Conservation (phyloP, 208 protist species). For the Vickermania spadyakhi region DNA sequence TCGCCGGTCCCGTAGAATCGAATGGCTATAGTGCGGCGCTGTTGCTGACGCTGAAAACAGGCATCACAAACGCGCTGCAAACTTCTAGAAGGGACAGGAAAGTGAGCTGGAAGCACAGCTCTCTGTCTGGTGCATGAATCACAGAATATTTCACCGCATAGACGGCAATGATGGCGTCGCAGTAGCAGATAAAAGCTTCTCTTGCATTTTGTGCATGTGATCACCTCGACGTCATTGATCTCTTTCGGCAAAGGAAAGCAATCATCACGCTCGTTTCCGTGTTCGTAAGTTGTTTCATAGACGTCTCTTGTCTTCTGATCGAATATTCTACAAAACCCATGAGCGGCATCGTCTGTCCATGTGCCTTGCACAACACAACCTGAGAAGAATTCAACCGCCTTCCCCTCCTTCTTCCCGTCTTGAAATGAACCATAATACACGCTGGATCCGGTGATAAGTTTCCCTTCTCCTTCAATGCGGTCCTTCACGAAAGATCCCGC, state of each 20-base stretch:
- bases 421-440: conserved; percentile 68
- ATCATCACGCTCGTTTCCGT: conserved; percentile 80
- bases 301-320: conserved; percentile 35
- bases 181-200: conserved; percentile 73
- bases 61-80: conserved; percentile 64
- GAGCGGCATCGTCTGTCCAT: conserved; percentile 33
- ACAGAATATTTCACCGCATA: conserved; percentile 90
- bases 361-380: conserved; percentile 34
- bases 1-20: conserved; percentile 43
- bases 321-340: conserved; percentile 52
- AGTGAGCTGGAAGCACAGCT: conserved; percentile 52
- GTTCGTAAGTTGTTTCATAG: conserved; percentile 62
- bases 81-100: conserved; percentile 16
- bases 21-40: conserved; percentile 59
- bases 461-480: conserved; percentile 48
- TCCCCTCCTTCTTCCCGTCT: conserved; percentile 51
- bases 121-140: conserved; percentile 71
- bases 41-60: conserved; percentile 57
- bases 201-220: conserved; percentile 68
- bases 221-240: conserved; percentile 50
- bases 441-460: conserved; percentile 33
- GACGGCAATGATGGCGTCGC: conserved; percentile 87
- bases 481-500: conserved; percentile 57
- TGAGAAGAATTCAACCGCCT: conserved; percentile 42
- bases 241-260: conserved; percentile 62